Base-by-base conservation (phyloP, 1,139 yeast genomes). In the Kodamaea ohmeri region DNA sequence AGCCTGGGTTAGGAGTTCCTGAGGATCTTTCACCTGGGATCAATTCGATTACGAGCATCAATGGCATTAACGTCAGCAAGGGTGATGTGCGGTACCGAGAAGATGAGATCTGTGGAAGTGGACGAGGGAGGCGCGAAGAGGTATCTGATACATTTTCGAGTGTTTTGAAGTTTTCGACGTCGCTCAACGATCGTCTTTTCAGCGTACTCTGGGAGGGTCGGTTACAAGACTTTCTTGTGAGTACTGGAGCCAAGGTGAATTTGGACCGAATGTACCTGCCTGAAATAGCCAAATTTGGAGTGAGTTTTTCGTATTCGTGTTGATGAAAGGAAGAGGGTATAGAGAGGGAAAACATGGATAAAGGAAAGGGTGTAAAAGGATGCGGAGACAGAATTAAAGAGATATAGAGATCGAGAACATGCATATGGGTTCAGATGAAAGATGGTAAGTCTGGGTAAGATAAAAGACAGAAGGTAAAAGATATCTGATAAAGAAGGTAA, bases 201-300 rank as follows among this genome's bases (percentile, higher is more conserved):
- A 80, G 78, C 42, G 39, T 89, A 4, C 61, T 87, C 26, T 92
- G 97, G 97, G 96, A 87, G 53, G 97, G 97, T 0, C 73, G 86
- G 46, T 77, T 78, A 52, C 80, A 84, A 51, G 95, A 88, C 36
- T 83, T 92, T 52, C 58, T 92, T 37, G 70, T 90, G 4, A 80
- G 89, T 38, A 76, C 92, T 1, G 97, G 97, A 0, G 71, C 81
- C 3, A 78, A 74, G 37, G 47, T 82, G 9, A 46, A 58, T 4
- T 38, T 67, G 20, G 64, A 65, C 39, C 52, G 58, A 1, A 36
- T 42, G 4, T 54, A 53, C 28, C 49, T 58, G 4, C 75, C 74
- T 1, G 73, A 68, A 37, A 42, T 70, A 26, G 55, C 55, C 37
- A 57, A 64, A 36, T 53, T 71, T 39, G 76, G 76, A 3, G 50